A percentile compares a stretch with the other conserved stretches of the same genome.
phyloP scores from a whole-genome alignment of 441 rosid species.

The Gossypium laxum region DNA sequence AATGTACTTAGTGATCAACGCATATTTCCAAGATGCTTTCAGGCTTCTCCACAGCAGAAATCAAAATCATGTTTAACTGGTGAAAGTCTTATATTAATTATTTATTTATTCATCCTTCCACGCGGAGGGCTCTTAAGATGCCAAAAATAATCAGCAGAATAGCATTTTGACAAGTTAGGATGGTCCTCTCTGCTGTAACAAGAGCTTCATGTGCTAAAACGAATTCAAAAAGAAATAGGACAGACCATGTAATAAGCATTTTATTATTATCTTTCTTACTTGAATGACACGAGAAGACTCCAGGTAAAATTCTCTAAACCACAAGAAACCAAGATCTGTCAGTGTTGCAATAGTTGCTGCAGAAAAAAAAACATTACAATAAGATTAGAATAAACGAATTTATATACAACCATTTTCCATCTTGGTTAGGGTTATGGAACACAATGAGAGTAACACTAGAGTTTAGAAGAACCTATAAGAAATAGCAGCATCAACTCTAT shows the following conservation, averaged over 20 bases:
- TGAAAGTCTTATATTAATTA: neutral
- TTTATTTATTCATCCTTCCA: neutral
- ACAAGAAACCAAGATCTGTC: conserved; percentile 94
- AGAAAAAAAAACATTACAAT: conserved; percentile 21
- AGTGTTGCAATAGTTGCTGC: conserved; percentile 77
- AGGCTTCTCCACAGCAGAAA: neutral
- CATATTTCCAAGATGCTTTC: neutral
- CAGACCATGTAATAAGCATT: neutral
- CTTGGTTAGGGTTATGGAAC: neutral
- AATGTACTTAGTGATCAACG: neutral
- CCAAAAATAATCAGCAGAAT: neutral
- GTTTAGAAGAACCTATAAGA: neutral
- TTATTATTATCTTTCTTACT: conserved; percentile 35
- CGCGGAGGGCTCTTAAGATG: neutral
- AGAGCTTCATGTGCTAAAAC: conserved; percentile 12
- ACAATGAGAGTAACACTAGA: neutral
- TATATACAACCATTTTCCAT: neutral
- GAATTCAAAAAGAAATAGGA: conserved; percentile 8
- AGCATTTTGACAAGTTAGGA: neutral
- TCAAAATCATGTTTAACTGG: neutral
- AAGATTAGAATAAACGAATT: conserved; percentile 23
- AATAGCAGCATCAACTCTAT: conserved; percentile 3
- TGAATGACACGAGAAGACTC: conserved; percentile 99
- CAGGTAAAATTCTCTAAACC: conserved; percentile 98
- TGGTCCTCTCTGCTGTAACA: neutral